These are phyloP conservation scores for Suaeda aralocaspica DNA, from an alignment of 148 eudicot genomes.

Conservation along the genomic window DNA sequence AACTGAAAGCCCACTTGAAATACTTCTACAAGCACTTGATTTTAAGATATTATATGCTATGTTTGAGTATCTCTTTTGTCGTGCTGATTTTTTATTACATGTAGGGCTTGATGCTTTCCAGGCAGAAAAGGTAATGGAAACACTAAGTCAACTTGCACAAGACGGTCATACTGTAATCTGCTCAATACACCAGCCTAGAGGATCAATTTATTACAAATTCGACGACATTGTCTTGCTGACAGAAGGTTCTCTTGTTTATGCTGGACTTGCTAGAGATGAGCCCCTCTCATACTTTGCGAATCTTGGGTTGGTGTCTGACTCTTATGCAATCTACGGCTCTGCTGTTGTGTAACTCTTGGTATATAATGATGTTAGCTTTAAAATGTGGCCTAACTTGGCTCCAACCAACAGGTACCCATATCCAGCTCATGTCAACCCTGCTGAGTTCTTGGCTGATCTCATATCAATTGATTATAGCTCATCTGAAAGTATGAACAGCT, in stretches of 20 bases:
- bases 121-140: constrained; percentile 99
- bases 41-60: neutral
- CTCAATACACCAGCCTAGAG: constrained; percentile 98
- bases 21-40: neutral
- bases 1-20: no score
- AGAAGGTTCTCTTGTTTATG: constrained; percentile 81
- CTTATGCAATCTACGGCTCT: neutral
- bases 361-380: constrained; percentile 7
- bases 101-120: constrained; percentile 99
- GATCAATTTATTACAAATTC: constrained; percentile 90
- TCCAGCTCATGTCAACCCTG: constrained; percentile 94
- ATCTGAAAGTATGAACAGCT: constrained; percentile 68
- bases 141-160: constrained; percentile 83
- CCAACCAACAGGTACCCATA: constrained; percentile 62
- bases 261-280: constrained; percentile 85
- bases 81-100: constrained; percentile 21
- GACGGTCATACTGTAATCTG: constrained; percentile 99
- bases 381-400: constrained; percentile 19
- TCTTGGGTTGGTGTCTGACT: constrained; percentile 65
- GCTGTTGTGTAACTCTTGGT: neutral
- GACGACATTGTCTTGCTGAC: constrained; percentile 89
- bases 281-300: constrained; percentile 65
- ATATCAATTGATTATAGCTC: constrained; percentile 95
- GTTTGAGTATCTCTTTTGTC: neutral
- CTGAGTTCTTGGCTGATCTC: constrained; percentile 97